Evolutionary conservation across 768 basidiomycete species (phyloP), one percentile per base, ranked within the genome.

Genomic region (Trametes cingulata): DNA sequence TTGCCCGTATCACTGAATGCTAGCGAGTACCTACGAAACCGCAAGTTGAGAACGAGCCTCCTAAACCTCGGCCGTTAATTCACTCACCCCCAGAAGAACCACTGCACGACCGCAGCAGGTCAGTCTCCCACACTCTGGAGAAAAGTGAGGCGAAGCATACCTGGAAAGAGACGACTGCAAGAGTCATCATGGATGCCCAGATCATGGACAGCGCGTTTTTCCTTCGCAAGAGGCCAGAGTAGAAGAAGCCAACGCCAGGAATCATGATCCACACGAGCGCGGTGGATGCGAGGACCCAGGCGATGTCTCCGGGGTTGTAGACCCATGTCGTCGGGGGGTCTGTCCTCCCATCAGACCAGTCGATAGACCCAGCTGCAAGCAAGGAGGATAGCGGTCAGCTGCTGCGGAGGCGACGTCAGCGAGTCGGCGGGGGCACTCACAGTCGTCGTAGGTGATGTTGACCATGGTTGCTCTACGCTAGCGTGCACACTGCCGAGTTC

Each of bases 161-260:
- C 80, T 93, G 89, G 77, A 94, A 93, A 4, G 87, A 87, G 33
- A 93, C 90, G 66, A 90, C 82, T 0, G 87, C 94, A 13, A 94
- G 68, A 0, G 84, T 82, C 66, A 88, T 81, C 81, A 94, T 86
- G 55, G 85, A 85, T 17, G 89, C 81, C 72, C 85, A 94, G 17
- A 96, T 89, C 86, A 95, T 91, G 40, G 87, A 90, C 19, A 98
- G 80, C 0, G 96, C 96, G 67, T 97, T 97, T 76, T 98, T 98
- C 61, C 96, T 78, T 49, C 96, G 78, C 33, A 97, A 82, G 33
- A 99, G 83, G 64, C 93, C 96, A 14, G 93, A 90, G 74, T 96
- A 97, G 76, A 92, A 93, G 74, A 84, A 91, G 46, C 92, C 91
- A 47, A 95, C 86, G 48, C 80, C 81, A 10, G 79, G 80, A 66